A percentile compares a stretch with the other conserved stretches of the same genome.
Evolutionary conservation across 345 rosid species (phyloP).

Genomic region (Sisymbrium altissimum): DNA sequence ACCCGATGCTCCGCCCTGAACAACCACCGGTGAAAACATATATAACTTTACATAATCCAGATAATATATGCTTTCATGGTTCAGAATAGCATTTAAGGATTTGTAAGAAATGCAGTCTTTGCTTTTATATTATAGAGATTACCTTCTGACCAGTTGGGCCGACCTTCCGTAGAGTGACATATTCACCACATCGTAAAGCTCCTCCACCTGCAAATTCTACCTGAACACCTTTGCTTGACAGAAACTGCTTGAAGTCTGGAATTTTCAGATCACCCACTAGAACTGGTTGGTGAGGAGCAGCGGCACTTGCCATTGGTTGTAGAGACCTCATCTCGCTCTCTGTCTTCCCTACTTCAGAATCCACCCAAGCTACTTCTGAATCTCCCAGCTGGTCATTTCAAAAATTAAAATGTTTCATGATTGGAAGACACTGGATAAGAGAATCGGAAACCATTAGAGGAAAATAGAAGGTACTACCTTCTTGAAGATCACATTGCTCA

Average conservation of each 20-base stretch:
- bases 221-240: slow-evolving; percentile 91
- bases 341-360: slow-evolving; percentile 85
- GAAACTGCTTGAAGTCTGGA: slow-evolving; percentile 91
- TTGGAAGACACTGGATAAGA: background rate
- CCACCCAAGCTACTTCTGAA: slow-evolving; percentile 89
- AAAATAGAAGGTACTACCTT: slow-evolving; percentile 59
- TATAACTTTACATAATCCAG: background rate
- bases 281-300: slow-evolving; percentile 79
- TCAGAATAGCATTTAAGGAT: background rate
- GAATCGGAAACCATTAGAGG: background rate
- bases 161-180: slow-evolving; percentile 79
- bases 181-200: slow-evolving; percentile 90
- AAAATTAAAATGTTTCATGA: background rate
- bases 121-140: background rate
- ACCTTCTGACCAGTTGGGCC: slow-evolving; percentile 82
- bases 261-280: slow-evolving; percentile 89
- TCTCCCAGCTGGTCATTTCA: slow-evolving; percentile 68
- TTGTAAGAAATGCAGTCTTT: background rate
- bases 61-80: background rate
- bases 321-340: slow-evolving; percentile 63
- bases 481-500: slow-evolving; percentile 94
- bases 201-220: slow-evolving; percentile 95
- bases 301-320: slow-evolving; percentile 54
- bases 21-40: background rate
- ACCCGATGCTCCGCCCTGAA: slow-evolving; percentile 75